A percentile compares a stretch with the other conserved stretches of the same genome.
Evolutionary conservation across 495 filamentous ascomycete species (phyloP).

Genomic region (Tuber indicum): DNA sequence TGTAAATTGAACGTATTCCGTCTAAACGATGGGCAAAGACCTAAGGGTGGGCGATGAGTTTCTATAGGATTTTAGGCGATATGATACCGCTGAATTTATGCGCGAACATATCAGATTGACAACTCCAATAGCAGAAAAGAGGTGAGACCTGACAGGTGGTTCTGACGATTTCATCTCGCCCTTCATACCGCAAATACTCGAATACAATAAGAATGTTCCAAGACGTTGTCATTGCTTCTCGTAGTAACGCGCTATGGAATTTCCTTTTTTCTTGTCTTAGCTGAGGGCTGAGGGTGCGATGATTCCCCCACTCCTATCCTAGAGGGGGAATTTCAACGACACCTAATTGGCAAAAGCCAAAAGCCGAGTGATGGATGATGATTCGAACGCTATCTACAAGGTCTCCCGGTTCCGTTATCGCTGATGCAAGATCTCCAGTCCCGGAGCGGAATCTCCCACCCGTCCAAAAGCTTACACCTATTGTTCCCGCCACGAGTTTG

Average conservation of each 20-base stretch:
- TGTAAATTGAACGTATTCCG: background rate
- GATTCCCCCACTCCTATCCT: too few species aligned
- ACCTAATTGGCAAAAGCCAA: background rate
- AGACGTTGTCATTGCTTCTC: too few species aligned
- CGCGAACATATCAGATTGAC: background rate
- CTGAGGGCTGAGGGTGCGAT: too few species aligned
- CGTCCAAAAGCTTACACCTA: background rate
- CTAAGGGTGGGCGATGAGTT: background rate
- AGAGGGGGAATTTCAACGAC: too few species aligned
- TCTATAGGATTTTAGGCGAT: background rate
- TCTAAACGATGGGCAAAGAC: background rate
- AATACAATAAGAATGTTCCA: too few species aligned
- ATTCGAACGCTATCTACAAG: background rate
- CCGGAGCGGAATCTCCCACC: too few species aligned
- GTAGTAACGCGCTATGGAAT: too few species aligned
- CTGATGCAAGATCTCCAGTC: background rate
- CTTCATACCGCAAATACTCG: background rate
- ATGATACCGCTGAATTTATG: background rate
- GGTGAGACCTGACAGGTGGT: background rate
- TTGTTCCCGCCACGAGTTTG: background rate
- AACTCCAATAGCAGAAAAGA: background rate
- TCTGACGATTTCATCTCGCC: background rate
- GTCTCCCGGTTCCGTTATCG: background rate
- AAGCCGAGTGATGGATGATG: background rate
- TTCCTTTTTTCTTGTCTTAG: too few species aligned